phyloP scores from a whole-genome alignment of 495 filamentous ascomycete genomes.

The Lindgomyces ingoldianus region DNA sequence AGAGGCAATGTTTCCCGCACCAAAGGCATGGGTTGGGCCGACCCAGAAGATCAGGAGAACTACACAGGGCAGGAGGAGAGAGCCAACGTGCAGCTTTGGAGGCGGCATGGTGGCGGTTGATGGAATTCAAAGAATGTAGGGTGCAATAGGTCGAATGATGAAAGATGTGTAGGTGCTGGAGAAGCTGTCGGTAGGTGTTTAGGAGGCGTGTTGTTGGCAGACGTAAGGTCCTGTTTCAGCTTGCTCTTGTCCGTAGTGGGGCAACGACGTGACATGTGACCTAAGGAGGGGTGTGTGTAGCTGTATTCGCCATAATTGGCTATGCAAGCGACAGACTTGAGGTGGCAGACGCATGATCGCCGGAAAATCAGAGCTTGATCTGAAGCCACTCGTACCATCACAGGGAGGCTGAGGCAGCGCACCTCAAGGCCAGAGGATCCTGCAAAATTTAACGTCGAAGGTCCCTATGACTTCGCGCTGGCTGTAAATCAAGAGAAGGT shows the following conservation, averaged over 20 bases:
- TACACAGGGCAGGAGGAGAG: conserved; percentile 51
- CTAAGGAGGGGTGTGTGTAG: not conserved
- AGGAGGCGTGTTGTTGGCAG: conserved; percentile 11
- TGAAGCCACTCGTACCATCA: too few relatives aligned
- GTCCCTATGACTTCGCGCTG: not conserved
- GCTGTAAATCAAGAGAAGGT: not conserved
- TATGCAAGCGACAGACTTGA: not conserved
- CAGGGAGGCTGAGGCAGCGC: not conserved
- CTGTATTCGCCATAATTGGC: not conserved
- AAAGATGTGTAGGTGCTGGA: not conserved
- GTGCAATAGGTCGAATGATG: not conserved
- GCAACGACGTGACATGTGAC: not conserved
- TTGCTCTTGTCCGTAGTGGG: conserved; percentile 4
- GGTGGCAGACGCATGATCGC: not conserved
- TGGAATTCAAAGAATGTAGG: conserved; percentile 2
- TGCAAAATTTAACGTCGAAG: not conserved
- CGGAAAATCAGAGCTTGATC: not conserved
- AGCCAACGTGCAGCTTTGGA: conserved; percentile 14
- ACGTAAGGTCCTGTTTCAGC: conserved; percentile 8
- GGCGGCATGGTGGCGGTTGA: conserved; percentile 26
- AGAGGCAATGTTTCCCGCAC: conserved; percentile 79
- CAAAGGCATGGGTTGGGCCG: conserved; percentile 73
- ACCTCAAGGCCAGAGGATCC: not conserved
- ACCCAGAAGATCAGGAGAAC: conserved; percentile 63
- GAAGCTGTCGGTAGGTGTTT: not conserved